Conservation (phyloP, 495 filamentous ascomycete species). For the Lindgomyces ingoldianus region DNA sequence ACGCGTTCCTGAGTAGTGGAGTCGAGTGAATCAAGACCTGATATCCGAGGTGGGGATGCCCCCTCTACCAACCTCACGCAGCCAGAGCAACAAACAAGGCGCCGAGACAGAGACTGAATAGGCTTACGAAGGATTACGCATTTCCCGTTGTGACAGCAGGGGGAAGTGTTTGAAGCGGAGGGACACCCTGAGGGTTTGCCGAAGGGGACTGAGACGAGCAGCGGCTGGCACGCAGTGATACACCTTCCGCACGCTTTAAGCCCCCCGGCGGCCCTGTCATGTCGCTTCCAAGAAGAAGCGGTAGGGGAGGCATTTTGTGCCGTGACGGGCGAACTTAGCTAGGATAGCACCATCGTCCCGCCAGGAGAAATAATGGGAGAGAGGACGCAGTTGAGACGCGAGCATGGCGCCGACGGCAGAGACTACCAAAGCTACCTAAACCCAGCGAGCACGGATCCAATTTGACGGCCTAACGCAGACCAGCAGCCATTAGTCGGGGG, state of each 20-base stretch:
- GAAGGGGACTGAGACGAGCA: slow-evolving; percentile 8
- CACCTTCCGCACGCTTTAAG: slow-evolving; percentile 23
- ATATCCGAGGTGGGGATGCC: slow-evolving; percentile 7
- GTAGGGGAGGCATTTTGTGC: background rate
- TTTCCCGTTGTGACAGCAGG: slow-evolving; percentile 4
- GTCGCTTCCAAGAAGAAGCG: slow-evolving; percentile 14
- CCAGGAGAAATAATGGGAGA: background rate
- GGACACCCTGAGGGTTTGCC: slow-evolving; percentile 4
- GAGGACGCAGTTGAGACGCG: background rate
- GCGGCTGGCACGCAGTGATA: slow-evolving; percentile 4
- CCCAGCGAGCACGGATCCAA: background rate
- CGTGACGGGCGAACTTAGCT: slow-evolving; percentile 2
- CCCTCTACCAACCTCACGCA: slow-evolving; percentile 5
- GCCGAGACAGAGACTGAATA: slow-evolving; percentile 16
- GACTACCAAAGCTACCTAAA: slow-evolving; percentile 27
- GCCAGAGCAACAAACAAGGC: slow-evolving; percentile 4
- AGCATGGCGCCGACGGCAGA: slow-evolving; percentile 11
- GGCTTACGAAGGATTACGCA: slow-evolving; percentile 34
- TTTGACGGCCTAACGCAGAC: background rate
- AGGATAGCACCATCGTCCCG: slow-evolving; percentile 22
- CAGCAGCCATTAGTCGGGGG: slow-evolving; percentile 16
- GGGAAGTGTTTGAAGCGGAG: background rate
- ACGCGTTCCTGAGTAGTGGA: background rate
- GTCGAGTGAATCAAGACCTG: too few relatives aligned
- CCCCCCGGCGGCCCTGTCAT: slow-evolving; percentile 26